A percentile compares a stretch with the other conserved stretches of the same genome.
phyloP scores from a whole-genome alignment of 257 asterid genomes.

The Fraxinus americana region DNA sequence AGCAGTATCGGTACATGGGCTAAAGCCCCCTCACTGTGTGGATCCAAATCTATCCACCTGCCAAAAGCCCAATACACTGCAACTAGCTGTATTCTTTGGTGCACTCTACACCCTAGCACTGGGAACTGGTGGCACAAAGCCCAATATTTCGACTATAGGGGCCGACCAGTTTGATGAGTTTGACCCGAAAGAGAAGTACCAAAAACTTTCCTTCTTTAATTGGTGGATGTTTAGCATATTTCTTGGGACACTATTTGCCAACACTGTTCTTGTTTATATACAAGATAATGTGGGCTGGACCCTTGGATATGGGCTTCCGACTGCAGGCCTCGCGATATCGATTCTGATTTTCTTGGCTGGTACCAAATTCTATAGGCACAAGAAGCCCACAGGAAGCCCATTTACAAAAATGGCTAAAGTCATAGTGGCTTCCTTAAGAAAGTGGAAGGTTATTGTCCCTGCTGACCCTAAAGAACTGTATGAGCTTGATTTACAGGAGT shows the following conservation, averaged over 20 bases:
- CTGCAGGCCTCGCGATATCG: constrained; percentile 64
- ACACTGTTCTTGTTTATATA: constrained; percentile 74
- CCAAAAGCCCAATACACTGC: constrained; percentile 58
- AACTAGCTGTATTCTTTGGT: constrained; percentile 59
- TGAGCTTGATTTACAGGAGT: constrained; percentile 60
- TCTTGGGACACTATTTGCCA: constrained; percentile 79
- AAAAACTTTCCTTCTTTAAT: constrained; percentile 86
- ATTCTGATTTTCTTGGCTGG: constrained; percentile 67
- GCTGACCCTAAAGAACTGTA: constrained; percentile 56
- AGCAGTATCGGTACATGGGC: constrained; percentile 62
- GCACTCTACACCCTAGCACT: constrained; percentile 77
- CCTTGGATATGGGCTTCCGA: constrained; percentile 83
- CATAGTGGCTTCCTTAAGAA: constrained; percentile 65
- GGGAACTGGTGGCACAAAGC: constrained; percentile 93
- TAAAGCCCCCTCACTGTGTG: constrained; percentile 64
- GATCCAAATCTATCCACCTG: constrained; percentile 51
- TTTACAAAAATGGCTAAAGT: constrained; percentile 79
- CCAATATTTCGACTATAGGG: constrained; percentile 86
- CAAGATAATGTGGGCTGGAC: constrained; percentile 93
- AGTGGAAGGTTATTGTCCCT: constrained; percentile 56
- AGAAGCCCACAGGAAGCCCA: constrained; percentile 80
- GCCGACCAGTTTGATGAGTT: constrained; percentile 92
- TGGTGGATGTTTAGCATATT: constrained; percentile 97
- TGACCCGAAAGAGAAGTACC: constrained; percentile 73
- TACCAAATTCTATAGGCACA: constrained; percentile 73